Evolutionary conservation across 179 eudicot species (phyloP).

Genomic region (Patellifolia procumbens): DNA sequence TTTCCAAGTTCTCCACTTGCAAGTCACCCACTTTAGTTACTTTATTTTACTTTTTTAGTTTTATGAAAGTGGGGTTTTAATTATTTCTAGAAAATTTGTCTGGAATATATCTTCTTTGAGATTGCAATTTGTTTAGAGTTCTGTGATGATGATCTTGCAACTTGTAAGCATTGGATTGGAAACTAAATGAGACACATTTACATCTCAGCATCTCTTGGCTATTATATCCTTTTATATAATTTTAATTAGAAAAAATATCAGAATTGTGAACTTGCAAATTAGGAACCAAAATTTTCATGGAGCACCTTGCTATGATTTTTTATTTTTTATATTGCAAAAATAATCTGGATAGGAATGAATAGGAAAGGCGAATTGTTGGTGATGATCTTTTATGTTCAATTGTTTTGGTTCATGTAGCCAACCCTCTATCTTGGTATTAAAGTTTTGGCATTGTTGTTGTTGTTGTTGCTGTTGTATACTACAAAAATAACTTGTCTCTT

Average conservation of each 20-base stretch:
- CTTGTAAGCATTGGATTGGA: not conserved
- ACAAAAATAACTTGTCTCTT: too few relatives aligned
- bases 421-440: too few relatives aligned
- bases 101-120: not conserved
- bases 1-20: constrained; percentile 8
- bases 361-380: too few relatives aligned
- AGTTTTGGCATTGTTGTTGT: too few relatives aligned
- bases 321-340: not conserved
- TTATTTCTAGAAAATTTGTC: not conserved
- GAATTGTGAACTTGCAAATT: too few relatives aligned
- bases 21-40: constrained; percentile 17
- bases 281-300: not conserved
- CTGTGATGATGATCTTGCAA: constrained; percentile 2
- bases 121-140: not conserved
- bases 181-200: constrained; percentile 11
- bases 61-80: not conserved
- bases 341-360: too few relatives aligned
- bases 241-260: not conserved
- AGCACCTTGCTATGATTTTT: not conserved
- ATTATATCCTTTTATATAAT: not conserved
- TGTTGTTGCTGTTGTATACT: too few relatives aligned
- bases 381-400: too few relatives aligned
- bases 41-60: constrained; percentile 8
- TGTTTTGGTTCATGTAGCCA: too few relatives aligned
- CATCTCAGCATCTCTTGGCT: not conserved